Evolutionary conservation across 495 filamentous ascomycete genomes (phyloP).

Genomic region (Oleoguttula mirabilis): DNA sequence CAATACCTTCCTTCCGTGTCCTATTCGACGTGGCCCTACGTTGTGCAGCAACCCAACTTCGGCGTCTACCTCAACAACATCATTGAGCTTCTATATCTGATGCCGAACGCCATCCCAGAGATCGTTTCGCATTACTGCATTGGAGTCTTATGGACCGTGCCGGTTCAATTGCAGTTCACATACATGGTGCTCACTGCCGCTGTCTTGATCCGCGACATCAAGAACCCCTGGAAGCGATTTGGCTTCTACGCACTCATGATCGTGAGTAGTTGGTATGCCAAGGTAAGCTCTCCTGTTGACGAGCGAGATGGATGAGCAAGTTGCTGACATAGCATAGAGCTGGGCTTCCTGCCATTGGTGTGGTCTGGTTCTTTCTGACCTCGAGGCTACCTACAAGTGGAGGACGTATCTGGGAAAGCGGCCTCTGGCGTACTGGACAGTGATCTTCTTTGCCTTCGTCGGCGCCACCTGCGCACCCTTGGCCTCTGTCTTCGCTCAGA

Average conservation of each 20-base stretch:
- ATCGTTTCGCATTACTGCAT: constrained; percentile 6
- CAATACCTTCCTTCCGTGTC: constrained; percentile 1
- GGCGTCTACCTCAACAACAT: background rate
- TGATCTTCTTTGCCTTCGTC: background rate
- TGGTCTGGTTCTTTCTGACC: constrained; percentile 1
- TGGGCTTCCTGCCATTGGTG: background rate
- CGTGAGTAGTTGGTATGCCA: background rate
- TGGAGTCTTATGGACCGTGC: constrained; percentile 1
- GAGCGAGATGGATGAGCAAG: background rate
- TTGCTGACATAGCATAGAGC: background rate
- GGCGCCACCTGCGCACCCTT: background rate
- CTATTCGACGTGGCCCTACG: background rate
- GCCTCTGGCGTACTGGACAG: background rate
- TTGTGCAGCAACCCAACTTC: background rate
- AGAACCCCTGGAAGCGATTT: constrained; percentile 1
- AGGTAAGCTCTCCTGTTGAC: too few species aligned
- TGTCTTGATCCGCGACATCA: background rate
- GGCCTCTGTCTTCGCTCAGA: background rate
- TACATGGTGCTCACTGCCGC: background rate
- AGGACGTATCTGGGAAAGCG: background rate
- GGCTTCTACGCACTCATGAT: background rate
- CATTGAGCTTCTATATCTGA: constrained; percentile 1
- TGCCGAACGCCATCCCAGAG: constrained; percentile 1
- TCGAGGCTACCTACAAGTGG: constrained; percentile 2
- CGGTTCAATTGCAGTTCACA: background rate